These are phyloP conservation scores for Penicillium tannophilum DNA, from an alignment of 495 filamentous ascomycete species.

Conservation along the genomic window DNA sequence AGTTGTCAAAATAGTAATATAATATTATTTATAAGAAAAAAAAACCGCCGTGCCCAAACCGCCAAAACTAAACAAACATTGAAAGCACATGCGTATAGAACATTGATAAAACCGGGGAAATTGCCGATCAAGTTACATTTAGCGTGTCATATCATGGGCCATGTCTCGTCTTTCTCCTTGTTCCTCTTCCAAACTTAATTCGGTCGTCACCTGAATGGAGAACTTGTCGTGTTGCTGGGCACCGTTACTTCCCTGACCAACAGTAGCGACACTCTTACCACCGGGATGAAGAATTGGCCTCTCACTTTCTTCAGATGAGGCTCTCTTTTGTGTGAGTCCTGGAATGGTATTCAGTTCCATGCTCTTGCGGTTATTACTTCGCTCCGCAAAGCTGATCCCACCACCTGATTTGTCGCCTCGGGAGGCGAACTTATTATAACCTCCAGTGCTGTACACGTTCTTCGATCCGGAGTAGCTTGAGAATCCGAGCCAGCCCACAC, in stretches of 20 bases:
- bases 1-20: too few species aligned
- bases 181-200: conserved; percentile 12
- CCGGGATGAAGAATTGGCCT: conserved; percentile 2
- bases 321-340: background rate
- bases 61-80: too few species aligned
- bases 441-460: conserved; percentile 12
- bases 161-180: background rate
- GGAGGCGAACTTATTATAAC: conserved; percentile 16
- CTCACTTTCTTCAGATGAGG: conserved; percentile 8
- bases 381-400: background rate
- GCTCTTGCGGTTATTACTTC: background rate
- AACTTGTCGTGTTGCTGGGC: background rate
- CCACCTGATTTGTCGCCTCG: conserved; percentile 5
- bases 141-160: background rate
- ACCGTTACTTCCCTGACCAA: background rate
- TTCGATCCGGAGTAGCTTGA: conserved; percentile 15
- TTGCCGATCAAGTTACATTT: background rate
- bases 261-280: background rate
- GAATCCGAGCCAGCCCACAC: conserved; percentile 22
- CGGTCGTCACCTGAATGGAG: conserved; percentile 20
- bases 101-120: too few species aligned
- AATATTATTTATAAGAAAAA: too few species aligned
- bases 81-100: too few species aligned
- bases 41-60: too few species aligned
- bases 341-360: background rate